Conservation (phyloP, 78 protist genomes). For the Goniomonas avonlea region DNA sequence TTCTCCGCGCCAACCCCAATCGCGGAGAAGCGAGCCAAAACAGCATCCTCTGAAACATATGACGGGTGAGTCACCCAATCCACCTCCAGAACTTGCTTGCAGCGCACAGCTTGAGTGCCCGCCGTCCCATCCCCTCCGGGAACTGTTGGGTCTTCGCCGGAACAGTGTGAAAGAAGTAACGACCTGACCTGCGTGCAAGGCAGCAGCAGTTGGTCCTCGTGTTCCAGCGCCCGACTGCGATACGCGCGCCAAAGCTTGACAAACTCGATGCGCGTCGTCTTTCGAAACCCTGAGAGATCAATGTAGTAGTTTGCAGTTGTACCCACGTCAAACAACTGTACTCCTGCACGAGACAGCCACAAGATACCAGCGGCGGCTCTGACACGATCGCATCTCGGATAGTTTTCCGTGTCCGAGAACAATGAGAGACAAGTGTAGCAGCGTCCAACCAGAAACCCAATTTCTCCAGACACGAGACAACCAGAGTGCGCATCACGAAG, state of each 20-base stretch:
- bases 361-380: not conserved
- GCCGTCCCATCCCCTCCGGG: too few species aligned
- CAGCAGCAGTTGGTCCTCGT: not conserved
- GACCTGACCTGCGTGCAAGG: too few species aligned
- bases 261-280: not conserved
- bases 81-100: too few species aligned
- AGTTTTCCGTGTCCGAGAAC: not conserved
- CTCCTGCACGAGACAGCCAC: not conserved
- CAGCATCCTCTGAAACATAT: too few species aligned
- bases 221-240: not conserved
- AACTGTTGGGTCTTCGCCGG: too few species aligned
- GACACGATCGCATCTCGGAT: not conserved
- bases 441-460: not conserved
- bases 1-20: too few species aligned
- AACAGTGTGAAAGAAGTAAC: too few species aligned
- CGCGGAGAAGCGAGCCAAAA: too few species aligned
- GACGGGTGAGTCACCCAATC: too few species aligned
- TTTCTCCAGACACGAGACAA: not conserved
- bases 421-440: not conserved
- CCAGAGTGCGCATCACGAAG: not conserved
- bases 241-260: not conserved
- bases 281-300: not conserved
- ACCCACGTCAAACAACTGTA: not conserved
- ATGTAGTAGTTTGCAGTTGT: not conserved
- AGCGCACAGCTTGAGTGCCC: too few species aligned